Base-by-base conservation (phyloP, 371 early-diverging fungal species). In the Mucor racemosus region DNA sequence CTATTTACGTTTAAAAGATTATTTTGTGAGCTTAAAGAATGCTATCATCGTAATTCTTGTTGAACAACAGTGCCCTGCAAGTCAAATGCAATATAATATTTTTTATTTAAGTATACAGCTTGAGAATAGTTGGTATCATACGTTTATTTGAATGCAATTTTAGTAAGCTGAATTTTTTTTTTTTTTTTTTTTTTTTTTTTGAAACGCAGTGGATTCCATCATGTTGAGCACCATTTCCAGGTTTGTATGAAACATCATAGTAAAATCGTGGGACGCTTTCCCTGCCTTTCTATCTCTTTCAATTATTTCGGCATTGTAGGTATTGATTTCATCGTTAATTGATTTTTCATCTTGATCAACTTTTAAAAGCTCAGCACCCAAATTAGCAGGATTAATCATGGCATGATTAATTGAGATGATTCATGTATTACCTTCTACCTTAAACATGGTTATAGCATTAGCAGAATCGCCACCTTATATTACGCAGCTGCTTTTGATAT, bases 401-500 rank as follows among this genome's bases (percentile, higher is more conserved):
- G 77, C 80, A 60, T 79, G 80, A 42, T 78, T 78, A n/a, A 66
- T 75, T 3, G 3, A 26, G 3, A 26, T 26, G 3, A 26, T 26
- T 26, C 1, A 26, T 26, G 1, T 26, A 26, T 26, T 26, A 58
- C 78, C 71, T 58, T 71, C 62, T 34, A 66, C 71, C 7, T 57
- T 56, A 54, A 67, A 66, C 71, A 71, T 71, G 14, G 71, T 63
- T 67, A 71, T 71, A 6, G 67, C 53, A 54, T 71, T 67, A 5
- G 67, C 67, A 46, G 71, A 33, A 42, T 71, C 67, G 1, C 71
- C 71, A n/a, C n/a, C n/a, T n/a, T n/a, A n/a, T n/a, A n/a, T n/a
- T n/a, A n/a, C n/a, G n/a, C n/a, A n/a, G n/a, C n/a, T n/a, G n/a
- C n/a, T n/a, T n/a, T n/a, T n/a, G n/a, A n/a, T n/a, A n/a, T n/a